Percentiles rank a stretch among this genome's conserved stretches.
These are phyloP conservation scores for Acaromyces ingoldii DNA, from an alignment of 1,284 basidiomycete genomes.

Conservation along the genomic window DNA sequence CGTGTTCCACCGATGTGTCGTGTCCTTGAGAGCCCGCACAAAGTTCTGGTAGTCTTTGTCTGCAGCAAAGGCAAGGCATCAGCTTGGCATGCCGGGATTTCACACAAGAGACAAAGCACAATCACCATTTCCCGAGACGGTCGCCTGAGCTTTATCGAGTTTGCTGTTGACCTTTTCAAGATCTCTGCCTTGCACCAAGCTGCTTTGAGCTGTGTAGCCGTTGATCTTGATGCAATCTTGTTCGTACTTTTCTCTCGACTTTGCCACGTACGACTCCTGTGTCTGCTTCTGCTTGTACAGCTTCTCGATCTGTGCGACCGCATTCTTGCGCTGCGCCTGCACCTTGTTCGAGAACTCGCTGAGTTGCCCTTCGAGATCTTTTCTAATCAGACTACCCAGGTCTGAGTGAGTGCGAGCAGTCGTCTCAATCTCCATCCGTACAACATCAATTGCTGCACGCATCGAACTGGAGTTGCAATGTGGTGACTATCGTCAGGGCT, in stretches of 20 bases:
- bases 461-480: too few relatives aligned
- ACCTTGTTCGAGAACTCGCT: constrained; percentile 32
- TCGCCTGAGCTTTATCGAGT: constrained; percentile 81
- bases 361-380: constrained; percentile 64
- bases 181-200: constrained; percentile 87
- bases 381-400: constrained; percentile 69
- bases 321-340: not conserved
- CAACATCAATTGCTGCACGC: constrained; percentile 68
- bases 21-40: constrained; percentile 73
- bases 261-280: constrained; percentile 45
- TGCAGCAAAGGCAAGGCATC: not conserved
- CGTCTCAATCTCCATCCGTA: constrained; percentile 76
- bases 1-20: constrained; percentile 78
- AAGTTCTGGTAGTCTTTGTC: constrained; percentile 76
- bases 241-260: constrained; percentile 89
- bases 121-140: constrained; percentile 75
- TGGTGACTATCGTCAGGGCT: too few relatives aligned
- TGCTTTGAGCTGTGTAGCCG: constrained; percentile 86
- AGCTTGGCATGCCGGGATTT: not conserved
- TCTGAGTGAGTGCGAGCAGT: constrained; percentile 68
- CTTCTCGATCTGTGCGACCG: constrained; percentile 32
- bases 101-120: not conserved
- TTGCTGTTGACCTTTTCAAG: constrained; percentile 83
- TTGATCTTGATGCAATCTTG: constrained; percentile 90
- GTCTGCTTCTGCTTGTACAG: constrained; percentile 46